Base-by-base conservation (phyloP, 768 basidiomycete species). In the Suillus cothurnatus region DNA sequence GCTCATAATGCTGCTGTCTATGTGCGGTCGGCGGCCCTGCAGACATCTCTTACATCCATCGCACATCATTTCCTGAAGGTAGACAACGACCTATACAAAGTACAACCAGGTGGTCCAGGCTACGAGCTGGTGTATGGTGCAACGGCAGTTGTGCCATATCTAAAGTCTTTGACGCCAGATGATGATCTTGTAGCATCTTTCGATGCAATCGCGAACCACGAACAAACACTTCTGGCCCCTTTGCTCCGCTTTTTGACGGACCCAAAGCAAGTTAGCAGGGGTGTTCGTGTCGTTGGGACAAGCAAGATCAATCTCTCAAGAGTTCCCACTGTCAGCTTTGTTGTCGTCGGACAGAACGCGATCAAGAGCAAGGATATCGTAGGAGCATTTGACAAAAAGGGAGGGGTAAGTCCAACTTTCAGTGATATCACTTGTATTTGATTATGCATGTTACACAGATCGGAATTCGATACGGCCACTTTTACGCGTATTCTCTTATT, bases 381-480 rank as follows among this genome's bases (percentile, higher is more conserved):
- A 6, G 78, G 77, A 28, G 79, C 78, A 19, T 91, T 92, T 68
- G 91, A 93, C 72, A 72, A 81, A 70, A 86, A 82, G 60, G 86
- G 86, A 28, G 80, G 81, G 41, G 92, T 92, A 63, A 71, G 89
- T 82, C 6, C n/a, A 6, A 2, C 26, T 39, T 9, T 61, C 39
- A 62, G 14, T 59, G 36, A 21, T 56, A 28, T 47, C 43, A 11
- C n/a, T 49, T 34, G 38, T n/a, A n/a, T 26, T 52, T 64, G 41
- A 62, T 43, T 63, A 66, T 32, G 43, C 2, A 26, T 41, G 28
- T 43, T 36, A 9, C 15, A 28, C 68, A 93, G 92, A 83, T 92
- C 56, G 92, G 92, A 0, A 90, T 93, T 64, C 88, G 90, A 26
- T 91, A 84, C 64, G 92, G 92, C 1, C 88, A 93, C 72, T 92